phyloP scores from a whole-genome alignment of 2,329 filamentous ascomycete species.

The Ilyonectria sp. region DNA sequence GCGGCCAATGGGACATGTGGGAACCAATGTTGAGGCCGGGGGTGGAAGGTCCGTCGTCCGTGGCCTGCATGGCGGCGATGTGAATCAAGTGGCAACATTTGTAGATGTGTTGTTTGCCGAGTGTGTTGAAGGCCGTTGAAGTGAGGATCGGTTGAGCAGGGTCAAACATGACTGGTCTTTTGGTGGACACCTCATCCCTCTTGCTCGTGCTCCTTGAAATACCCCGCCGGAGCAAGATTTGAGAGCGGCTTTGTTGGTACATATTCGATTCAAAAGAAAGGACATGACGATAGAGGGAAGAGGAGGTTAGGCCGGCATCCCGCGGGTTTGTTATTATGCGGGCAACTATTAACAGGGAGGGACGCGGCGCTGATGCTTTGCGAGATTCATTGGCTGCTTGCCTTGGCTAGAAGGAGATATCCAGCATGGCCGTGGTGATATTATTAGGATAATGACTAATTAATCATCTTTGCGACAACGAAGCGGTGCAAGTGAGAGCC shows the following conservation, averaged over 20 bases:
- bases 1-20: slow-evolving; percentile 44
- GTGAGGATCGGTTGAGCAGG: background rate
- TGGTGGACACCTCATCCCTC: background rate
- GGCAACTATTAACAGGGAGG: background rate
- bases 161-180: background rate
- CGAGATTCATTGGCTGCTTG: background rate
- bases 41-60: slow-evolving; percentile 32
- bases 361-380: background rate
- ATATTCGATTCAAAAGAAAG: background rate
- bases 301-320: background rate
- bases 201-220: too few species aligned
- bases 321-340: background rate
- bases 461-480: background rate
- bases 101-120: slow-evolving; percentile 46
- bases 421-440: slow-evolving; percentile 1
- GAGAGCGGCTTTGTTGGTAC: background rate
- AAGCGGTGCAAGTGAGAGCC: background rate
- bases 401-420: slow-evolving; percentile 4
- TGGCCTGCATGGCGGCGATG: slow-evolving; percentile 32
- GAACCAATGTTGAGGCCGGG: slow-evolving; percentile 42
- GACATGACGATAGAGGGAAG: background rate
- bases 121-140: slow-evolving; percentile 43
- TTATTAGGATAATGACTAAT: slow-evolving; percentile 8
- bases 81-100: slow-evolving; percentile 39
- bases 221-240: background rate